Conservation (phyloP, 2,329 filamentous ascomycete species). For the Talaromyces funiculosus region DNA sequence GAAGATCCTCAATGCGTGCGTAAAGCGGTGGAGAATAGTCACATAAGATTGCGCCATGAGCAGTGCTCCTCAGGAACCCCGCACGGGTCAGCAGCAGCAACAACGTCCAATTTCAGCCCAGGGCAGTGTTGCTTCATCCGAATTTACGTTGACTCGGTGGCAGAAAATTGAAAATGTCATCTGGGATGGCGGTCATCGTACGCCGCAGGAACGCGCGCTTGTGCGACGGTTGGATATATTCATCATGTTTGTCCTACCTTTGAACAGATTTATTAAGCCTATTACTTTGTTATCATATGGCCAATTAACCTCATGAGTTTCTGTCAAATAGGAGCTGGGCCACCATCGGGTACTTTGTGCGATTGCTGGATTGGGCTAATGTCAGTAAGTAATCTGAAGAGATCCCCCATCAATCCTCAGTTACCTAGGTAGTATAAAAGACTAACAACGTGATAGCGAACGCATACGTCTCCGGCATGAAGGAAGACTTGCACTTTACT, state of each 20-base stretch:
- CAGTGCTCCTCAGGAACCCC: neutral
- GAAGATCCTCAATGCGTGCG: neutral
- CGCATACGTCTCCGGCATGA: conserved; percentile 15
- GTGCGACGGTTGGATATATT: conserved; percentile 16
- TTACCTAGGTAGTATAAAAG: neutral
- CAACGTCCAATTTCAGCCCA: neutral
- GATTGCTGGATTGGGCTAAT: conserved; percentile 15
- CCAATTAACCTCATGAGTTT: too few species aligned
- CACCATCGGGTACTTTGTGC: conserved; percentile 15
- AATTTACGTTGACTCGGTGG: conserved; percentile 13
- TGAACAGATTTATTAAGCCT: neutral
- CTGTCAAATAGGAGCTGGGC: conserved; percentile 13
- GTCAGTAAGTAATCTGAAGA: conserved; percentile 11
- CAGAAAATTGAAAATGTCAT: conserved; percentile 14
- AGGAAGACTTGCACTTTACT: conserved; percentile 12
- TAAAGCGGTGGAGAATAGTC: neutral
- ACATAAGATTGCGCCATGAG: conserved; percentile 6
- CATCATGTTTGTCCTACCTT: conserved; percentile 9
- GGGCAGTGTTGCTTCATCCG: neutral
- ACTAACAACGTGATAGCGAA: conserved; percentile 4
- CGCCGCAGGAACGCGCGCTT: conserved; percentile 12
- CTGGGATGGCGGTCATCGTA: conserved; percentile 16
- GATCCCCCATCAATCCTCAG: neutral
- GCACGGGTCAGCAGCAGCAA: conserved; percentile 2
- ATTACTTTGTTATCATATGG: too few species aligned